Conservation (phyloP, 2,329 filamentous ascomycete genomes). For the Sporothrix luriei region DNA sequence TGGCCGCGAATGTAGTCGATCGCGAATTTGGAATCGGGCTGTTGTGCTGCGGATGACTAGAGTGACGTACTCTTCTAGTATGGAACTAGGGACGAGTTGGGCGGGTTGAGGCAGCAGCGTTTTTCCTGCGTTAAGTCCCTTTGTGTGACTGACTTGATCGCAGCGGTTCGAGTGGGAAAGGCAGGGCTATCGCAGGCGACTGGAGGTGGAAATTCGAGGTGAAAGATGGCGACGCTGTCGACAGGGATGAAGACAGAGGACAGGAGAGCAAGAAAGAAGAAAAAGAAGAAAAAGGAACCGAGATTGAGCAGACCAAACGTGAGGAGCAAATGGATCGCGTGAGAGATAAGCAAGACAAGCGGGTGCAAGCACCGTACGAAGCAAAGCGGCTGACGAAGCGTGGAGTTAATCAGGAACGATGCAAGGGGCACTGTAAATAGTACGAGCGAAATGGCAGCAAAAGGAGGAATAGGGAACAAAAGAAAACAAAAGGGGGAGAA, state of each 20-base stretch:
- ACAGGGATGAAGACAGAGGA: constrained; percentile 5
- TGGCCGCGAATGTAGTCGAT: constrained; percentile 1
- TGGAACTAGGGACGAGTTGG: constrained; percentile 12
- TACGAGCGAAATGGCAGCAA: neutral
- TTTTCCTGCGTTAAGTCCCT: neutral
- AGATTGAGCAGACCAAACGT: constrained; percentile 7
- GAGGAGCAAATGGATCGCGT: neutral
- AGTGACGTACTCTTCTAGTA: constrained; percentile 26
- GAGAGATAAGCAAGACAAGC: constrained; percentile 25
- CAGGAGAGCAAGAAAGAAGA: neutral
- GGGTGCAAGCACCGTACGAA: neutral
- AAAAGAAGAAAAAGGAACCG: neutral
- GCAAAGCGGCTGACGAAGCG: constrained; percentile 16
- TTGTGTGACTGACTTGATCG: constrained; percentile 4
- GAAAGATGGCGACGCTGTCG: neutral
- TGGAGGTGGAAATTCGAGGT: constrained; percentile 2
- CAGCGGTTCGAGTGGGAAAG: neutral
- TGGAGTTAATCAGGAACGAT: constrained; percentile 22
- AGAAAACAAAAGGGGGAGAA: neutral
- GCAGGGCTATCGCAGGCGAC: constrained; percentile 15
- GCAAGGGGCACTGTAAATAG: constrained; percentile 14
- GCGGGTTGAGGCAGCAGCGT: constrained; percentile 20
- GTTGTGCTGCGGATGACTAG: constrained; percentile 22
- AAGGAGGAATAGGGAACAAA: neutral
- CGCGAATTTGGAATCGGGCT: constrained; percentile 22